Base-by-base conservation (phyloP, 345 rosid species). In the Nasturtium officinale region DNA sequence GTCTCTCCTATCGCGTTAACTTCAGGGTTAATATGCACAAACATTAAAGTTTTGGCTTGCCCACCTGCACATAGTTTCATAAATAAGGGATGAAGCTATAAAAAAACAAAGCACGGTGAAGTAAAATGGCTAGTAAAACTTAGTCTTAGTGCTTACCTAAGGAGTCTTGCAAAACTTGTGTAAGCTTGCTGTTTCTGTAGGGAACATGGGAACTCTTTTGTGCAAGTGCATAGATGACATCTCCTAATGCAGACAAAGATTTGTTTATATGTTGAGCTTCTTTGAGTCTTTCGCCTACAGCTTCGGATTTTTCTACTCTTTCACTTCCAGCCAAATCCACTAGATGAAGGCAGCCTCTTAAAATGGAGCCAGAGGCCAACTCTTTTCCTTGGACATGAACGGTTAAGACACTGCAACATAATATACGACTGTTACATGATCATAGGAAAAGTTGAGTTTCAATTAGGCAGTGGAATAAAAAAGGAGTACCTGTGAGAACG, bases 261-360 rank as follows among this genome's bases (percentile, higher is more conserved):
- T 89, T 84, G 56, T 95, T 95, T 47, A 95, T 95, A 60, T 95
- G 89, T 65, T 95, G 99, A 69, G 99, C 97, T 86, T 95, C 99
- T 82, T 92, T 95, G 76, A 95, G 79, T 81, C 99, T 88, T 43
- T 95, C 99, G 1, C 99, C 99, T 3, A 85, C 92, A 13, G 98
- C 98, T 84, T 95, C 99, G 0, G 98, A 95, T 82, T 91, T 91
- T 57, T 91, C 98, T 12, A 91, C 99, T 82, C 99, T 87, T 80
- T 95, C 99, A 63, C 98, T 95, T 61, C 99, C 99, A 64, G 99
- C 99, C 69, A 95, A 85, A 82, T 95, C 99, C 74, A 95, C 99
- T 67, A 95, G 77, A 82, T 95, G 99, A 42, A 95, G 90, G 80
- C 98, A 90, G 6, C 97, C 98, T 75, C 85, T 83, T 26, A 88